phyloP scores from a whole-genome alignment of 2,329 filamentous ascomycete genomes.

The Xylariaceae sp. region DNA sequence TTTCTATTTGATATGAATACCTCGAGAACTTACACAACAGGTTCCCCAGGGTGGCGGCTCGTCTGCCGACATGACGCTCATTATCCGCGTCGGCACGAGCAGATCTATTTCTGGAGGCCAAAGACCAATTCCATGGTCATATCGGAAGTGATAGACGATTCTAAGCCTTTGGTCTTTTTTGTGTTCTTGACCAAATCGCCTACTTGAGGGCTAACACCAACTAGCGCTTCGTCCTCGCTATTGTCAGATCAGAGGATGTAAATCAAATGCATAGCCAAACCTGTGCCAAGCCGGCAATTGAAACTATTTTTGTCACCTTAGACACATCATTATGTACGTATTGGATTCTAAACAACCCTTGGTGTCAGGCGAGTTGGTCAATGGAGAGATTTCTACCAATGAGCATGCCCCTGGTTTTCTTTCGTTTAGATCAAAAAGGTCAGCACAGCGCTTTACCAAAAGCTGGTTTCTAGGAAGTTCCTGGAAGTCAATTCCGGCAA shows the following conservation, averaged over 20 bases:
- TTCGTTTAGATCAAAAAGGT: not conserved
- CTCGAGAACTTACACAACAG: not conserved
- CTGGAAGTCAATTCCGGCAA: not conserved
- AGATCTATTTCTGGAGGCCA: not conserved
- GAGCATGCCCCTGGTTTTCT: not conserved
- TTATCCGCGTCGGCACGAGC: not conserved
- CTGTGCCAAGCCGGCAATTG: slow-evolving; percentile 19
- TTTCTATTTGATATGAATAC: not conserved
- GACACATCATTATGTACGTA: not conserved
- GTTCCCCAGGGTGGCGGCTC: slow-evolving; percentile 7
- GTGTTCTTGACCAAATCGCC: slow-evolving; percentile 4
- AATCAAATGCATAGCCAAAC: slow-evolving; percentile 7
- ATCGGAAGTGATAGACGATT: slow-evolving; percentile 3
- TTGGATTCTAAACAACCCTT: slow-evolving; percentile 4
- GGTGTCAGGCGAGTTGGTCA: not conserved
- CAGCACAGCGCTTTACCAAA: not conserved
- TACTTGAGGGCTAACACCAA: not conserved
- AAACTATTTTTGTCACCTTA: slow-evolving; percentile 1
- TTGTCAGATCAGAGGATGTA: slow-evolving; percentile 5
- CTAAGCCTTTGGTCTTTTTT: not conserved
- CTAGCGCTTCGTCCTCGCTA: slow-evolving; percentile 1
- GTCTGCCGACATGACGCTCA: slow-evolving; percentile 6
- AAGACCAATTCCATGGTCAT: slow-evolving; percentile 6
- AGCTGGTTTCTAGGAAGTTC: not conserved
- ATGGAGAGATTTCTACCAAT: not conserved